Percentiles rank a stretch among this genome's conserved stretches.
These are phyloP conservation scores for Hyphopichia khmerensis DNA, from an alignment of 1,139 yeast genomes.

Conservation along the genomic window DNA sequence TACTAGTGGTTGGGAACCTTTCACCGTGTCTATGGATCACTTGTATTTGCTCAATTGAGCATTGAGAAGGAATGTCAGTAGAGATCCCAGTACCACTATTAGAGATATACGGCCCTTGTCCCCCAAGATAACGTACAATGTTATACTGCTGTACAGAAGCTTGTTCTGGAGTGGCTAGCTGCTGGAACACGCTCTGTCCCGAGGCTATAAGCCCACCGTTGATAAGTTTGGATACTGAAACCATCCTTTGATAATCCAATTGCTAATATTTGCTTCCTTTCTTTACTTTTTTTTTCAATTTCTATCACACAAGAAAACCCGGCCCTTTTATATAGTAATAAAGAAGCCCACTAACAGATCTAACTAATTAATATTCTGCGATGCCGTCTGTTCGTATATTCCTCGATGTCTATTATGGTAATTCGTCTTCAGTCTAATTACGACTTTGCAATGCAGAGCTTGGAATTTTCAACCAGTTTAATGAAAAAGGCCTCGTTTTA, in stretches of 20 bases:
- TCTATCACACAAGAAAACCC: no score
- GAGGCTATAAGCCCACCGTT: conserved; percentile 28
- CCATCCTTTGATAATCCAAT: no score
- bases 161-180: conserved; percentile 33
- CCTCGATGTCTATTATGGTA: no score
- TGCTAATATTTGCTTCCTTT: no score
- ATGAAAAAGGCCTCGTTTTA: not conserved
- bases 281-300: no score
- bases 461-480: no score
- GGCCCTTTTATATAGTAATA: no score
- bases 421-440: no score
- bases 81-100: conserved; percentile 47
- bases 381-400: no score
- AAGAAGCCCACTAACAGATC: no score
- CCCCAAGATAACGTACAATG: conserved; percentile 44
- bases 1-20: conserved; percentile 51
- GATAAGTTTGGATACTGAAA: conserved; percentile 28
- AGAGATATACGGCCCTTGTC: conserved; percentile 48
- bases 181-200: conserved; percentile 23
- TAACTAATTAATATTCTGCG: no score
- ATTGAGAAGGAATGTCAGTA: conserved; percentile 47
- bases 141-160: conserved; percentile 40
- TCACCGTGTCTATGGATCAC: conserved; percentile 72
- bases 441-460: no score
- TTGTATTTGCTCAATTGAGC: conserved; percentile 65